These are phyloP conservation scores for Penicillium sp. DNA, from an alignment of 2,329 filamentous ascomycete genomes.

Conservation along the genomic window DNA sequence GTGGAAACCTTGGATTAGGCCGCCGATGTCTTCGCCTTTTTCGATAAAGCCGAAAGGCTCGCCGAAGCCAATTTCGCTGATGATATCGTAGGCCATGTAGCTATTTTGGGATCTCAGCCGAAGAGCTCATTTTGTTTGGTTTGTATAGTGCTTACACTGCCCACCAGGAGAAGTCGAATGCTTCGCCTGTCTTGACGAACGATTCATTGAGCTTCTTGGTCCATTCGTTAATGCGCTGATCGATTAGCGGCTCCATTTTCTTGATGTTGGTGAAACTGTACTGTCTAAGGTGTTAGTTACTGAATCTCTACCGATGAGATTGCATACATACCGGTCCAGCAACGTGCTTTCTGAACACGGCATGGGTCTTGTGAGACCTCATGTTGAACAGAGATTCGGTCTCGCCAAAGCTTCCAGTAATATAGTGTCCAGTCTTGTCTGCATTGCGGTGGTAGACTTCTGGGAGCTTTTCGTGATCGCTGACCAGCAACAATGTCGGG, in stretches of 20 bases:
- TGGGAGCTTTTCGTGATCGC: conserved; percentile 55
- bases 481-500: conserved; percentile 55
- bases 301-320: neutral
- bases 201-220: conserved; percentile 46
- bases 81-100: conserved; percentile 59
- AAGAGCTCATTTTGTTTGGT: neutral
- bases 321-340: conserved; percentile 45
- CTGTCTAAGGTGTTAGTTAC: conserved; percentile 16
- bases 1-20: conserved; percentile 56
- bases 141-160: conserved; percentile 40
- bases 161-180: conserved; percentile 58
- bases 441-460: conserved; percentile 57
- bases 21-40: conserved; percentile 52
- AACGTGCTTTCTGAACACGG: conserved; percentile 54
- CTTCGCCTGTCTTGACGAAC: conserved; percentile 48
- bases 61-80: conserved; percentile 57
- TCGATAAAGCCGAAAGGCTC: conserved; percentile 57
- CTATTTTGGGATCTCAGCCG: conserved; percentile 17
- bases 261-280: conserved; percentile 59
- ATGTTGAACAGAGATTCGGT: conserved; percentile 59
- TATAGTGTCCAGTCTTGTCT: conserved; percentile 60
- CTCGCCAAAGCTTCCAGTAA: conserved; percentile 58
- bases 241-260: conserved; percentile 59
- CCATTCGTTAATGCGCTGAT: conserved; percentile 54
- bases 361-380: conserved; percentile 53